Evolutionary conservation across 208 protist genomes (phyloP).

Genomic region (Angomonas deanei): DNA sequence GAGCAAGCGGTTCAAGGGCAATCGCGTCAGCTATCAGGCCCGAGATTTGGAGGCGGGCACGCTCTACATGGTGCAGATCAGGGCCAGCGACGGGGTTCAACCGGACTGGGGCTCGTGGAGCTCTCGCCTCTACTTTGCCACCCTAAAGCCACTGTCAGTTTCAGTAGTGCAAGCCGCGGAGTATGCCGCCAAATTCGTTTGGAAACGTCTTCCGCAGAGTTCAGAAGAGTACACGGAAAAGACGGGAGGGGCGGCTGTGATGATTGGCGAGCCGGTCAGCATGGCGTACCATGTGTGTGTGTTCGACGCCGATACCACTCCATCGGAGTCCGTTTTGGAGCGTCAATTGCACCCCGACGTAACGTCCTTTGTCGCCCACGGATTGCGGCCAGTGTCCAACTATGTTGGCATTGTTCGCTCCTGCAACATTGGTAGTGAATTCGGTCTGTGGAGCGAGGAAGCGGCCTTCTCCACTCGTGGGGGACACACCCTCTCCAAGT

Average conservation of each 20-base stretch:
- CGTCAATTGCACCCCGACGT: conserved; percentile 81
- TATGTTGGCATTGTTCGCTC: conserved; percentile 82
- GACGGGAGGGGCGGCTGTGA: conserved; percentile 10
- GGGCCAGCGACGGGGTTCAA: conserved; percentile 44
- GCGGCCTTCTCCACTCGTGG: conserved; percentile 55
- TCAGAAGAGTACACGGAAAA: conserved; percentile 48
- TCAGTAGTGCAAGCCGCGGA: conserved; percentile 41
- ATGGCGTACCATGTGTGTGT: conserved; percentile 82
- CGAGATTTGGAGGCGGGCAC: conserved; percentile 74
- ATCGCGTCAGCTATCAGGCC: conserved; percentile 54
- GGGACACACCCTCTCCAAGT: conserved; percentile 40
- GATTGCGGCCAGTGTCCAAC: conserved; percentile 53
- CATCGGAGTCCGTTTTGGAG: conserved; percentile 74
- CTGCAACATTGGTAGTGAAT: conserved; percentile 54
- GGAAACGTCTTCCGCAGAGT: conserved; percentile 61
- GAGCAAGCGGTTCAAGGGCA: conserved; percentile 72
- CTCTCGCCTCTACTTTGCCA: conserved; percentile 66
- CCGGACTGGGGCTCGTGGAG: conserved; percentile 71
- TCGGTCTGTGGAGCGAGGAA: conserved; percentile 88
- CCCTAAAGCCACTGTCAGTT: conserved; percentile 70
- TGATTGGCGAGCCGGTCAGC: conserved; percentile 59
- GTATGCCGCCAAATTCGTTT: conserved; percentile 78
- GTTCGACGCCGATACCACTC: conserved; percentile 63
- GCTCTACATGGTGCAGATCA: conserved; percentile 72
- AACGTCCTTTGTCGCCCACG: conserved; percentile 40